Conservation (phyloP, 352 stramenopile species). For the Plasmopara viticola region DNA sequence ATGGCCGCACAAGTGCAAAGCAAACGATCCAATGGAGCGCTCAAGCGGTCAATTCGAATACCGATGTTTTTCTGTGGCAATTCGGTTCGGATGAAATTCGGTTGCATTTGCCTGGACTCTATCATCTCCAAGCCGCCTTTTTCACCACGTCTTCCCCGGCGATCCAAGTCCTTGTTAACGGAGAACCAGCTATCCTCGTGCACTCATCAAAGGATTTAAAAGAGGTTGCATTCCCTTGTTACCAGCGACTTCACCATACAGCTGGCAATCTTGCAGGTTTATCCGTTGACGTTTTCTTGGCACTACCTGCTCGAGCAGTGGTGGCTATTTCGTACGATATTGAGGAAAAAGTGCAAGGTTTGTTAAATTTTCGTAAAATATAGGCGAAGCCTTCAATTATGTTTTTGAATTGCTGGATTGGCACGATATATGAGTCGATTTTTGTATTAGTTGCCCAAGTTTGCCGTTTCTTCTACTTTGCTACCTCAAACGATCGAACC, state of each 20-base stretch:
- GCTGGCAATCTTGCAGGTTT: slow-evolving; percentile 50
- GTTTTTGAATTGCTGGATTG: no score
- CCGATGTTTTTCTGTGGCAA: slow-evolving; percentile 66
- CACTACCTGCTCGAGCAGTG: slow-evolving; percentile 40
- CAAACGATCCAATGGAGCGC: slow-evolving; percentile 61
- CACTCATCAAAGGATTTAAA: slow-evolving; percentile 3
- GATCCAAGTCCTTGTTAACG: slow-evolving; percentile 57
- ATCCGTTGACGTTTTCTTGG: slow-evolving; percentile 48
- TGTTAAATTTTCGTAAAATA: slow-evolving; percentile 69
- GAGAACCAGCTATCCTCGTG: slow-evolving; percentile 37
- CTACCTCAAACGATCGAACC: no score
- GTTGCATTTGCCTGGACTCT: slow-evolving; percentile 52
- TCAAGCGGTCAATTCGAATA: slow-evolving; percentile 64
- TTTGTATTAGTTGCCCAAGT: no score
- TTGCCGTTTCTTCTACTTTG: no score
- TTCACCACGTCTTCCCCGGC: slow-evolving; percentile 53
- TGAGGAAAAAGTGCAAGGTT: slow-evolving; percentile 60
- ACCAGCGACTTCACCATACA: slow-evolving; percentile 44
- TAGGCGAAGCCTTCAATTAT: slow-evolving; percentile 10
- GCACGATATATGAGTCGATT: no score
- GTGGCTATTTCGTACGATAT: slow-evolving; percentile 58
- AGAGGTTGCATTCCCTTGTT: slow-evolving; percentile 6
- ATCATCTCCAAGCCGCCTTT: slow-evolving; percentile 64
- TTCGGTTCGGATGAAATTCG: slow-evolving; percentile 37
- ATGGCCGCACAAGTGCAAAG: slow-evolving; percentile 34